Percentiles rank a stretch among this genome's conserved stretches.
These are phyloP conservation scores for Sugiyamaella valdiviana DNA, from an alignment of 805 yeast genomes.

Conservation along the genomic window DNA sequence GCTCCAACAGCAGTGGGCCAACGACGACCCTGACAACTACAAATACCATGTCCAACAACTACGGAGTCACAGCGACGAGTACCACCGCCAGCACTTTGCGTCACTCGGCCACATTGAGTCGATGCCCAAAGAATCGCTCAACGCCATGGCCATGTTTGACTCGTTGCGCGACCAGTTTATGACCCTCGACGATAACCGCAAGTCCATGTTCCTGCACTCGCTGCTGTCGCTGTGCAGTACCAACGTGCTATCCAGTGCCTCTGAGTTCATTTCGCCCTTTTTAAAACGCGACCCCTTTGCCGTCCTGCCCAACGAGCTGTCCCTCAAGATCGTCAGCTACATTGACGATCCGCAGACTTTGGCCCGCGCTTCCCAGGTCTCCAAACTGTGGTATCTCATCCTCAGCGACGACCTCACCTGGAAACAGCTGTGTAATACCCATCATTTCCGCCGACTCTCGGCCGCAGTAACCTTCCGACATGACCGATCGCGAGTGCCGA, in stretches of 20 bases:
- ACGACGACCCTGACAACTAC: neutral
- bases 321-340: slow-evolving; percentile 75
- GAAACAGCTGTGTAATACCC: slow-evolving; percentile 35
- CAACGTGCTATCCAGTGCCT: slow-evolving; percentile 20
- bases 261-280: slow-evolving; percentile 31
- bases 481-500: slow-evolving; percentile 11
- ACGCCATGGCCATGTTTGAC: neutral
- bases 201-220: slow-evolving; percentile 19
- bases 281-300: slow-evolving; percentile 39
- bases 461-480: slow-evolving; percentile 27
- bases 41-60: neutral
- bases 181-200: slow-evolving; percentile 17
- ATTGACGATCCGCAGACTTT: slow-evolving; percentile 76
- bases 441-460: slow-evolving; percentile 32
- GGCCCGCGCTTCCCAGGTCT: slow-evolving; percentile 90
- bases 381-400: slow-evolving; percentile 61
- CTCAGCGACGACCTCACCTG: slow-evolving; percentile 39
- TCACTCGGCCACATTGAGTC: neutral
- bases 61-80: neutral
- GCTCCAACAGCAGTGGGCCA: neutral
- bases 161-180: slow-evolving; percentile 15
- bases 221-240: slow-evolving; percentile 24
- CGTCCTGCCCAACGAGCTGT: slow-evolving; percentile 69
- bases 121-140: slow-evolving; percentile 1
- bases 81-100: neutral